Conservation (phyloP, 371 early-diverging fungal genomes). For the Choanephora cucurbitarum region DNA sequence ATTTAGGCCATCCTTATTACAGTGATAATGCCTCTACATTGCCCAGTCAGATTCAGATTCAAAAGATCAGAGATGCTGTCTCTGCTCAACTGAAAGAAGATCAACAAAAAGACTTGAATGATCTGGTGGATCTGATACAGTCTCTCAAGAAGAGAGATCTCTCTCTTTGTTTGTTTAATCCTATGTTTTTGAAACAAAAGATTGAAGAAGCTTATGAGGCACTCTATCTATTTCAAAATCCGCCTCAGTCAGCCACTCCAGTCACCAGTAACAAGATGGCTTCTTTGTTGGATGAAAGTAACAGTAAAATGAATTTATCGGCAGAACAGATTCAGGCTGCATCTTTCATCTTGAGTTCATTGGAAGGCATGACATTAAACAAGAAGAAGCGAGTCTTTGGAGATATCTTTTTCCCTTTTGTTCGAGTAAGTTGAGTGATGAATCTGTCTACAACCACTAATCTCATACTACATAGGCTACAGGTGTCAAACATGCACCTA, state of each 20-base stretch:
- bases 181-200: constrained; percentile 36
- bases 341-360: constrained; percentile 18
- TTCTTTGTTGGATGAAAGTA: background rate
- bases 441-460: background rate
- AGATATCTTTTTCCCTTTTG: constrained; percentile 35
- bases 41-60: constrained; percentile 23
- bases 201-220: constrained; percentile 43
- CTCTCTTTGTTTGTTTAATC: constrained; percentile 49
- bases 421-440: constrained; percentile 25
- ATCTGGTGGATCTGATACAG: constrained; percentile 46
- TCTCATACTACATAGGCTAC: constrained; percentile 27
- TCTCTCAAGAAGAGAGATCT: constrained; percentile 44
- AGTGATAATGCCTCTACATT: background rate
- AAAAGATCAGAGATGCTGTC: constrained; percentile 38
- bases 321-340: constrained; percentile 1
- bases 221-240: constrained; percentile 21
- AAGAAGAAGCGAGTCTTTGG: constrained; percentile 39
- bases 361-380: constrained; percentile 27
- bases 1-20: background rate
- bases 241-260: background rate
- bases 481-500: constrained; percentile 45
- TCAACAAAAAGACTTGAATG: constrained; percentile 25
- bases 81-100: constrained; percentile 14
- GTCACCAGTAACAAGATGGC: background rate
- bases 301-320: background rate